These are phyloP conservation scores for Lasiosphaeria hispida DNA, from an alignment of 495 filamentous ascomycete genomes.

Conservation along the genomic window DNA sequence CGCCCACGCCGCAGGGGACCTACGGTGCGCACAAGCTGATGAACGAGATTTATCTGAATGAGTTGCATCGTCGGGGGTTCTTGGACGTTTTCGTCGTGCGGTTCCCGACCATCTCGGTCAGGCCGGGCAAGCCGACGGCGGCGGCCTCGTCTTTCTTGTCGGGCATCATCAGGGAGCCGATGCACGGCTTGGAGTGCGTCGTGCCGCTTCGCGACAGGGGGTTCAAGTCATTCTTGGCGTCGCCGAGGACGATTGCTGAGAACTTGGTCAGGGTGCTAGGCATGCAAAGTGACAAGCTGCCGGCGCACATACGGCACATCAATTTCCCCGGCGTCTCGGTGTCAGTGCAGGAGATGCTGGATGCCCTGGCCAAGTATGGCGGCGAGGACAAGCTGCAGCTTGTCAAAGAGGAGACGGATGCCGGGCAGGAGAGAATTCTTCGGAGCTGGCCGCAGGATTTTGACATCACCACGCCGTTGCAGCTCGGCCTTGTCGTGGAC, in stretches of 20 bases:
- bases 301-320: constrained; percentile 57
- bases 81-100: constrained; percentile 65
- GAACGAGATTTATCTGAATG: constrained; percentile 70
- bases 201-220: constrained; percentile 57
- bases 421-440: constrained; percentile 65
- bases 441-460: constrained; percentile 71
- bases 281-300: constrained; percentile 55
- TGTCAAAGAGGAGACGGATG: constrained; percentile 65
- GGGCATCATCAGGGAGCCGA: constrained; percentile 58
- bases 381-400: constrained; percentile 64
- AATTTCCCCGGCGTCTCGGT: constrained; percentile 74
- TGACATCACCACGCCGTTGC: constrained; percentile 56
- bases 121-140: constrained; percentile 70
- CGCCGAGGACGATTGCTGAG: constrained; percentile 63
- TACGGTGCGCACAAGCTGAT: constrained; percentile 82
- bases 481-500: constrained; percentile 61
- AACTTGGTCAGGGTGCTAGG: constrained; percentile 65
- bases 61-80: constrained; percentile 68
- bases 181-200: constrained; percentile 61
- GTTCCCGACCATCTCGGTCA: constrained; percentile 72
- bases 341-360: constrained; percentile 71
- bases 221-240: constrained; percentile 66
- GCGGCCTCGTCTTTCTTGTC: constrained; percentile 73
- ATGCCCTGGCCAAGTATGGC: constrained; percentile 66
- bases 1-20: constrained; percentile 64